Base-by-base conservation (phyloP, 345 rosid genomes). In the Brassica cretica region DNA sequence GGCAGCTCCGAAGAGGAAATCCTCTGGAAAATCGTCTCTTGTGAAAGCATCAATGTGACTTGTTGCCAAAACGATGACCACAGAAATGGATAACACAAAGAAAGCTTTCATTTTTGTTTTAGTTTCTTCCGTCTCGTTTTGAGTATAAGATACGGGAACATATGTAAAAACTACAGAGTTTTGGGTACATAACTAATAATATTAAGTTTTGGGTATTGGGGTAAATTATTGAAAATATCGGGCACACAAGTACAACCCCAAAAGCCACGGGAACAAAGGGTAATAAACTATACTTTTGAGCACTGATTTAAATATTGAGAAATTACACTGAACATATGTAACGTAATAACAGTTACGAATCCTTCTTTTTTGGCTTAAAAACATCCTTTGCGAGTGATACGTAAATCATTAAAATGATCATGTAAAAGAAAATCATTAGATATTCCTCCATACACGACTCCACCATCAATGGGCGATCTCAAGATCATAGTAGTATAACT, bases 1-100 rank as follows among this genome's bases (percentile, higher is more conserved):
- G 29, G 78, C 84, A 2, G 91, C 83, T 82, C 91, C 92, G 11
- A 90, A 88, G 53, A 87, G 76, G 29, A 90, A 90, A 19, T 76
- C 86, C 53, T 88, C 64, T 3, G 89, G 90, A 80, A 90, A 90
- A 68, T 88, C 89, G 9, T 73, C 21, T 70, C 86, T 86, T 44
- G 74, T 86, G 66, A 84, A 90, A 15, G 35, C 56, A 70, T 79
- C 70, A 55, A 49, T 71, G 62, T 73, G 63, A 8, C 70, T 78
- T 49, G 10, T 44, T 65, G 63, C 63, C 39, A 59, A 56, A 41
- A 73, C 63, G 30, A 72, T 64, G 18, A 66, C 37, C 39, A 78
- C 19, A 30, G 9, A 25, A 58, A 56, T 41, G 15, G 14, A 19
- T 56, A 58, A 44, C 72, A 71, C 14, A 72, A n/a, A 29, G 1